A percentile compares a stretch with the other conserved stretches of the same genome.
Conservation (phyloP, 345 rosid genomes). For the Isatis tinctoria region DNA sequence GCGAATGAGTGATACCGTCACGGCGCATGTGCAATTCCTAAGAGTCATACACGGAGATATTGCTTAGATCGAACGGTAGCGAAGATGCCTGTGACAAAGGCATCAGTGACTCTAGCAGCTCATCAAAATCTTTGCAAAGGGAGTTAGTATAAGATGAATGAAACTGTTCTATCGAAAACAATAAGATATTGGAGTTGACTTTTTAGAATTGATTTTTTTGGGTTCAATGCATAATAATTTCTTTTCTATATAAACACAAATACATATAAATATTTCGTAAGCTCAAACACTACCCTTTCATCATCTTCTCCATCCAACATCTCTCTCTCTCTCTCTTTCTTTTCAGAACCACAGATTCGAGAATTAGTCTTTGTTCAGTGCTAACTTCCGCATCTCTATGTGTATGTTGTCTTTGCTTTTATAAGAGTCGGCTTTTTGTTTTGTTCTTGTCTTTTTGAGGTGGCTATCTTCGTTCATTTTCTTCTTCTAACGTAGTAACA, state of each 20-base stretch:
- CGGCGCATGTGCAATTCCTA: conserved; percentile 15
- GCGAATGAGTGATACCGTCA: conserved; percentile 24
- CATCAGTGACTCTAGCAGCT: conserved; percentile 18
- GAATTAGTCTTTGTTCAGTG: conserved; percentile 11
- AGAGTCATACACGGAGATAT: background rate
- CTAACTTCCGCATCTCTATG: conserved; percentile 10
- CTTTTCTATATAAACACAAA: conserved; percentile 16
- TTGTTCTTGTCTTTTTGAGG: background rate
- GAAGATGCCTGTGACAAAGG: conserved; percentile 15
- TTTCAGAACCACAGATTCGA: background rate
- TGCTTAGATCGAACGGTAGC: conserved; percentile 21
- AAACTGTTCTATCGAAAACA: conserved; percentile 22
- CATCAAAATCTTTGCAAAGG: conserved; percentile 10
- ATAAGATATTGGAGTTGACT: conserved; percentile 30
- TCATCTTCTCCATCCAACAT: background rate
- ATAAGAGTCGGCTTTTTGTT: conserved; percentile 17
- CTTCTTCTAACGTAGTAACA: conserved; percentile 25
- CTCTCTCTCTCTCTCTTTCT: background rate
- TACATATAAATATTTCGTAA: conserved; percentile 21
- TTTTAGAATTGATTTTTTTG: conserved; percentile 10
- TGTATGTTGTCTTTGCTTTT: conserved; percentile 20
- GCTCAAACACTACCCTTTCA: conserved; percentile 18
- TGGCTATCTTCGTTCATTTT: conserved; percentile 23
- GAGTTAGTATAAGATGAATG: conserved; percentile 31
- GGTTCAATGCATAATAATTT: conserved; percentile 19